Evolutionary conservation across 371 early-diverging fungal genomes (phyloP).

Genomic region (Sanchytrium tribonematis): DNA sequence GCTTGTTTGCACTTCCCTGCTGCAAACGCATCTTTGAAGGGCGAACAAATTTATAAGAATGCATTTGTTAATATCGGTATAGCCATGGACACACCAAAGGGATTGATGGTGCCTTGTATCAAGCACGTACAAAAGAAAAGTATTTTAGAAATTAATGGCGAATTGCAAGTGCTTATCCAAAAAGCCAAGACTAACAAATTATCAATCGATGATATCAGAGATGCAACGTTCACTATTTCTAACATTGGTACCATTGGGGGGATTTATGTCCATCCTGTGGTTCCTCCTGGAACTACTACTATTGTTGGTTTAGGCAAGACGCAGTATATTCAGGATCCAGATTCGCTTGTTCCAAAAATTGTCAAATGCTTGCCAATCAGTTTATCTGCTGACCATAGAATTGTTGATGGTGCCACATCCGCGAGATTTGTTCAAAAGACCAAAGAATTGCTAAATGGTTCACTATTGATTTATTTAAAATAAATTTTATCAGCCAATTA

Average conservation of each 20-base stretch:
- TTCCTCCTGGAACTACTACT: constrained; percentile 57
- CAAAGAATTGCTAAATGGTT: not conserved
- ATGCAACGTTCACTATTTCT: constrained; percentile 67
- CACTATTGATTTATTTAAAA: not conserved
- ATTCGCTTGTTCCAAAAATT: constrained; percentile 27
- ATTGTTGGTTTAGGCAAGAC: constrained; percentile 71
- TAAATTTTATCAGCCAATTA: too few relatives aligned
- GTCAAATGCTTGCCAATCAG: constrained; percentile 39
- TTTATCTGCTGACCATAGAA: constrained; percentile 84
- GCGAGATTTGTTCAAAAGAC: constrained; percentile 48
- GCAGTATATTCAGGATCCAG: constrained; percentile 24
- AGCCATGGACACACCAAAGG: constrained; percentile 85
- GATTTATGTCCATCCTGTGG: constrained; percentile 56
- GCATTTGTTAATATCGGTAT: constrained; percentile 58
- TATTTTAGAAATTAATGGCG: constrained; percentile 64
- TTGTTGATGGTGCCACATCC: constrained; percentile 88
- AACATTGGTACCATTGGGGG: constrained; percentile 89
- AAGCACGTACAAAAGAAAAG: constrained; percentile 61
- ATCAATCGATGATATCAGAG: constrained; percentile 34
- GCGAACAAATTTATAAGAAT: constrained; percentile 13
- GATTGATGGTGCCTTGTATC: constrained; percentile 74
- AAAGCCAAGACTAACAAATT: constrained; percentile 34
- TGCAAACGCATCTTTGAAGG: constrained; percentile 35
- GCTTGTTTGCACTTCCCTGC: constrained; percentile 57
- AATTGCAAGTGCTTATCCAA: constrained; percentile 44